Conservation (phyloP, 2,329 filamentous ascomycete genomes). For the Tolypocladium album region DNA sequence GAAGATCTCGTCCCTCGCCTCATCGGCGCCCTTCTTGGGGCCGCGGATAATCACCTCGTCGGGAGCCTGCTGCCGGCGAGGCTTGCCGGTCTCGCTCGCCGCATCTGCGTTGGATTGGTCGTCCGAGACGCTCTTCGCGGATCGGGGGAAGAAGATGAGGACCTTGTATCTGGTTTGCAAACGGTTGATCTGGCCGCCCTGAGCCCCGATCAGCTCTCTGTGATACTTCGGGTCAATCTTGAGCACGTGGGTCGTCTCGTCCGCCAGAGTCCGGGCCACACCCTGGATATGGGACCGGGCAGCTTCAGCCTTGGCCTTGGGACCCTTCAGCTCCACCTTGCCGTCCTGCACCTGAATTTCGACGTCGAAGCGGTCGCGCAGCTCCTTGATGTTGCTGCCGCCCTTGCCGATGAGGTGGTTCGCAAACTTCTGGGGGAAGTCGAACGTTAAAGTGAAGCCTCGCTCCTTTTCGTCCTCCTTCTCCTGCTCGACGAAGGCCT, state of each 20-base stretch:
- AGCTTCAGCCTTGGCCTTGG: conserved; percentile 84
- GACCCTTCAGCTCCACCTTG: conserved; percentile 90
- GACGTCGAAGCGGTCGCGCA: conserved; percentile 57
- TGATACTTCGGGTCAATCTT: conserved; percentile 94
- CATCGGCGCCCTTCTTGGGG: conserved; percentile 84
- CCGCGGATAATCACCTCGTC: conserved; percentile 90
- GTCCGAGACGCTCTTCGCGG: conserved; percentile 50
- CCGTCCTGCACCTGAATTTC: conserved; percentile 87
- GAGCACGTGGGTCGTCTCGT: conserved; percentile 77
- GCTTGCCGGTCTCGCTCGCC: conserved; percentile 55
- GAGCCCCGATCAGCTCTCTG: conserved; percentile 81
- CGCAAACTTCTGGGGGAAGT: conserved; percentile 90
- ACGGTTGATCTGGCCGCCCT: conserved; percentile 80
- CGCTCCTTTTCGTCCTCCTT: conserved; percentile 90
- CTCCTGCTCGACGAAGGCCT: conserved; percentile 74
- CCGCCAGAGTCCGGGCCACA: conserved; percentile 73
- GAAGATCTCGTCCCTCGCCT: conserved; percentile 82
- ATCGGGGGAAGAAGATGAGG: conserved; percentile 82
- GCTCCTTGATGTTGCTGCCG: conserved; percentile 54
- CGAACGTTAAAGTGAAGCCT: conserved; percentile 74
- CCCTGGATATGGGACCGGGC: conserved; percentile 73
- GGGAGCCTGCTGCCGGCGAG: conserved; percentile 60
- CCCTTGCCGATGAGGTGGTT: conserved; percentile 70
- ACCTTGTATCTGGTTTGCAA: conserved; percentile 90
- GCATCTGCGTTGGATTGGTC: conserved; percentile 62